These are phyloP conservation scores for Vanilla planifolia DNA, from an alignment of 106 monocot species.

Conservation along the genomic window DNA sequence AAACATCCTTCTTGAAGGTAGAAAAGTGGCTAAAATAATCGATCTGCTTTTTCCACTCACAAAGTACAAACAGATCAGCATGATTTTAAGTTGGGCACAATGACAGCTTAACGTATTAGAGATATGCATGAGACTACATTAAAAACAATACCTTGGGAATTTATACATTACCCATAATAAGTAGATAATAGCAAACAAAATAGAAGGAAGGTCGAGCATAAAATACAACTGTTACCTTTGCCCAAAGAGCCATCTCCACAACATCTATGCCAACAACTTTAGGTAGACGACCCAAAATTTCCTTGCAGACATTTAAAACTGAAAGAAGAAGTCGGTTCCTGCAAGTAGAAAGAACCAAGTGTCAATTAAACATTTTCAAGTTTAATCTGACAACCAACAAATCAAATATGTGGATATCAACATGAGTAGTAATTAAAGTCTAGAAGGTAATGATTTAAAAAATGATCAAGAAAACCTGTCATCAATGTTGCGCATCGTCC, in stretches of 20 bases:
- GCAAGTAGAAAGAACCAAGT: constrained; percentile 8
- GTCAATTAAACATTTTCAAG: not conserved
- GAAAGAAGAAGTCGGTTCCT: constrained; percentile 85
- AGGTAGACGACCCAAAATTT: constrained; percentile 68
- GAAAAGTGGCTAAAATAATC: not conserved
- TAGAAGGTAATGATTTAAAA: not conserved
- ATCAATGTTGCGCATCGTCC: constrained; percentile 96
- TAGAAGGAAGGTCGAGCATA: not conserved
- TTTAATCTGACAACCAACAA: constrained; percentile 8
- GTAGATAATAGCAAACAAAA: not conserved
- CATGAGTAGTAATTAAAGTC: constrained; percentile 4
- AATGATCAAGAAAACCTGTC: constrained; percentile 53
- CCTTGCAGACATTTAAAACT: constrained; percentile 91
- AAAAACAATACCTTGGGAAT: not conserved
- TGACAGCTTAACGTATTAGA: too few relatives aligned
- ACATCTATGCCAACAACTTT: constrained; percentile 97
- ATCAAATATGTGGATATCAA: not conserved
- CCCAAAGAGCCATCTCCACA: constrained; percentile 99
- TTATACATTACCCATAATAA: not conserved
- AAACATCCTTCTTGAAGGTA: not conserved
- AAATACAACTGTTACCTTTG: constrained; percentile 48
- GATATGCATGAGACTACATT: not conserved
- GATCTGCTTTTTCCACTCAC: constrained; percentile 1
- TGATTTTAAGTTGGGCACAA: not conserved
- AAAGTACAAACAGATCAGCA: not conserved